Evolutionary conservation across 75 land plant species (phyloP).

Genomic region (Picea glauca): DNA sequence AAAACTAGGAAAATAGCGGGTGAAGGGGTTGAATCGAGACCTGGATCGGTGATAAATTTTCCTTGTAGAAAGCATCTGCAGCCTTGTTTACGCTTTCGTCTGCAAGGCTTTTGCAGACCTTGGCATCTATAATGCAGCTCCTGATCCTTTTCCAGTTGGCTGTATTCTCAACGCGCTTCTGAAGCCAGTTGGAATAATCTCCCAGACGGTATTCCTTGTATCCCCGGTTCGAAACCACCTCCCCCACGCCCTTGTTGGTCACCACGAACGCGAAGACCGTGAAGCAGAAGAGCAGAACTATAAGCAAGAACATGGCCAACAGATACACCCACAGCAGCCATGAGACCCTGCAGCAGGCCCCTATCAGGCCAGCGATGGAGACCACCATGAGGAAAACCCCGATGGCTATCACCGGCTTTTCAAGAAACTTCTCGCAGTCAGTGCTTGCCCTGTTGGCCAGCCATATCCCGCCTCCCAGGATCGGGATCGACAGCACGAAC

Average conservation of each 20-base stretch:
- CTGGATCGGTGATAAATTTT: constrained; percentile 44
- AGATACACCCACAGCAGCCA: constrained; percentile 34
- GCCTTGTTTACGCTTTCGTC: neutral
- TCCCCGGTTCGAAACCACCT: constrained; percentile 20
- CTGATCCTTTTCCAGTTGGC: constrained; percentile 27
- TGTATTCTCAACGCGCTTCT: constrained; percentile 21
- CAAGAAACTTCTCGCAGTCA: constrained; percentile 55
- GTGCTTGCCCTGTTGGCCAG: constrained; percentile 23
- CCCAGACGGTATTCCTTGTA: constrained; percentile 35
- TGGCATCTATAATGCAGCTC: constrained; percentile 33
- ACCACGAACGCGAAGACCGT: constrained; percentile 41
- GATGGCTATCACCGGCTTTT: constrained; percentile 34
- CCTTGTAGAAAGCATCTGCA: constrained; percentile 19
- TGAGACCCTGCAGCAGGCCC: constrained; percentile 29
- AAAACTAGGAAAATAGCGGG: neutral
- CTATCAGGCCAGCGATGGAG: constrained; percentile 31
- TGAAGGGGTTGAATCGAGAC: constrained; percentile 8
- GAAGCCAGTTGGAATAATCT: constrained; percentile 42
- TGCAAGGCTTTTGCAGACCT: constrained; percentile 20
- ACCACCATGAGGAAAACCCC: constrained; percentile 49
- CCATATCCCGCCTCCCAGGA: constrained; percentile 37
- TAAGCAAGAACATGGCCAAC: constrained; percentile 28
- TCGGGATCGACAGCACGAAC: constrained; percentile 43
- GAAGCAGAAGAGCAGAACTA: constrained; percentile 33
- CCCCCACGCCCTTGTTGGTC: constrained; percentile 35